These are phyloP conservation scores for Lactarius tabidus DNA, from an alignment of 768 basidiomycete genomes.

Conservation along the genomic window DNA sequence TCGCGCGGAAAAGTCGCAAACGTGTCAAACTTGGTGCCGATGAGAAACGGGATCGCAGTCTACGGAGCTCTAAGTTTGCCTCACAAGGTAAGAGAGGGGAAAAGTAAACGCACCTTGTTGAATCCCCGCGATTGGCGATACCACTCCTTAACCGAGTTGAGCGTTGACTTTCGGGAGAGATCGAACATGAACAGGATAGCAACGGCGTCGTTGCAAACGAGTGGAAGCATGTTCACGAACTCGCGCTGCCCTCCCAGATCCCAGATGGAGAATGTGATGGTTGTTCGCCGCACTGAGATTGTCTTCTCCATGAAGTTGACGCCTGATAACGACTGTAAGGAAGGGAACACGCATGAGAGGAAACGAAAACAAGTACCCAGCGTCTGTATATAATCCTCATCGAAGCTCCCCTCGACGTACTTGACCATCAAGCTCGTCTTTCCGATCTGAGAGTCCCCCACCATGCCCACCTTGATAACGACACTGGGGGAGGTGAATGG, in stretches of 20 bases:
- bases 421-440: conserved; percentile 99
- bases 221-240: conserved; percentile 98
- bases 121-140: conserved; percentile 98
- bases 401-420: conserved; percentile 98
- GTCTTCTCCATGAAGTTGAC: conserved; percentile 99
- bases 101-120: conserved; percentile 72
- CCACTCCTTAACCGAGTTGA: conserved; percentile 99
- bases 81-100: not conserved
- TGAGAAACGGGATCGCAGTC: conserved; percentile 98
- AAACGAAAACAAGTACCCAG: conserved; percentile 56
- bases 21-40: conserved; percentile 98
- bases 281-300: conserved; percentile 95
- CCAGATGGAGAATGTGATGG: conserved; percentile 99
- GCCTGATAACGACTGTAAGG: conserved; percentile 39
- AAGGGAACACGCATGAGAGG: conserved; percentile 24
- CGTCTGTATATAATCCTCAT: conserved; percentile 99
- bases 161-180: conserved; percentile 91
- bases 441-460: conserved; percentile 98
- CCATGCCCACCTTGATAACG: conserved; percentile 99
- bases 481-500: conserved; percentile 48
- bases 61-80: conserved; percentile 32
- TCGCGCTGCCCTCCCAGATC: conserved; percentile 96
- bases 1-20: conserved; percentile 94
- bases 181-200: conserved; percentile 99
- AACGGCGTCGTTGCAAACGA: conserved; percentile 99